Base-by-base conservation (phyloP, 164 flowering plant genomes). In the Dillenia turbinata region DNA sequence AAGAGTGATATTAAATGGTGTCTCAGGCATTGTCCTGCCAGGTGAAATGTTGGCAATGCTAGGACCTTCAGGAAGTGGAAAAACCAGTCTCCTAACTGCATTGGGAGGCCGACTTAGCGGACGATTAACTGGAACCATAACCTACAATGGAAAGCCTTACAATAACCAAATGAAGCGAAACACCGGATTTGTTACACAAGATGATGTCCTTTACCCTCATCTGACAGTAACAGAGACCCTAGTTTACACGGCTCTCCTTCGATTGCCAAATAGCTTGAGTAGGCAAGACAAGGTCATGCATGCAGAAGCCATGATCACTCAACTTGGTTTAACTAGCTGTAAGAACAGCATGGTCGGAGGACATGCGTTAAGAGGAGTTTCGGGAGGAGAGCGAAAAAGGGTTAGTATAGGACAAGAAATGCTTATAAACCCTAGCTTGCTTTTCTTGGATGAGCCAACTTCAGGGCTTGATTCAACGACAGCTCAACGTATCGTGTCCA, bases 141-240 rank as follows among this genome's bases (percentile, higher is more conserved):
- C n/a, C 44, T 90, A 82, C 85, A 90, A 88, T 22, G 82, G 71
- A 46, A 75, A 71, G 52, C 88, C 91, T 1, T 83, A 78, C 63
- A 71, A 84, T 15, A 80, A 70, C 43, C 2, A 51, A 14, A 78
- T 83, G 73, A 88, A 85, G 61, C 67, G 95, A 11, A 79, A 66
- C 73, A 86, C 74, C 0, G 96, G 97, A 0, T 88, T 88, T 48
- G 97, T 90, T 2, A 82, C 95, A 5, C 95, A 90, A 73, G 92
- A 90, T 19, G 90, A 88, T 49, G 76, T 81, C 3, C 74, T 91
- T 11, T 83, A 81, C 52, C 82, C 90, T 10, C 88, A 84, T 63
- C 71, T 91, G 45, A 86, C 93, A 0, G 93, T 90, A 12, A 65
- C 73, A 0, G 97, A 90, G 65, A 91, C 96, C 3, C 64, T 91